Conservation (phyloP, 495 filamentous ascomycete genomes). For the Neurospora tetraspora region DNA sequence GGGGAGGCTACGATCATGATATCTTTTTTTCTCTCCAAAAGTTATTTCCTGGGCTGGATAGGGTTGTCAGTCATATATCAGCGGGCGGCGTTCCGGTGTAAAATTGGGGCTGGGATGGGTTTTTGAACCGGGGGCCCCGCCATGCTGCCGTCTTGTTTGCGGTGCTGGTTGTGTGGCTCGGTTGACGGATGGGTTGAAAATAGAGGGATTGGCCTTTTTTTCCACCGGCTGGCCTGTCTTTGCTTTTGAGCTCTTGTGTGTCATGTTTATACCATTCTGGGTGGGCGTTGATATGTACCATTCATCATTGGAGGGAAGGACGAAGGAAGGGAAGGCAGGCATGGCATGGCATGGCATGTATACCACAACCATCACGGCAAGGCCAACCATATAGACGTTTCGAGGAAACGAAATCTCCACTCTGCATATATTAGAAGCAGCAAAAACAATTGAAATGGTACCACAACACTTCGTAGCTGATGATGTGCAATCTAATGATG, state of each 20-base stretch:
- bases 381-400: not conserved
- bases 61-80: not conserved
- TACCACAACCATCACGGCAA: not conserved
- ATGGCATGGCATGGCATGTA: not conserved
- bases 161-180: not conserved
- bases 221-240: not conserved
- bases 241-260: not conserved
- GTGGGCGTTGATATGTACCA: not conserved
- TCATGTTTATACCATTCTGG: not conserved
- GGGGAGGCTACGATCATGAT: not conserved
- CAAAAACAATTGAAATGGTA: not conserved
- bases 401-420: not conserved
- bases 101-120: not conserved
- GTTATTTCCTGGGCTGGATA: not conserved
- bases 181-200: not conserved
- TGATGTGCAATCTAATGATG: too few species aligned
- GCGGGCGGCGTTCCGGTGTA: not conserved
- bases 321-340: not conserved
- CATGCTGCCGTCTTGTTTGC: not conserved
- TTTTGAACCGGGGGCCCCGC: not conserved
- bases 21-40: not conserved
- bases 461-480: too few species aligned
- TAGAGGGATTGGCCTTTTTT: not conserved
- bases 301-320: not conserved
- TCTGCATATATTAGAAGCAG: not conserved